These are phyloP conservation scores for Combretum micranthum DNA, from an alignment of 345 rosid species.

Conservation along the genomic window DNA sequence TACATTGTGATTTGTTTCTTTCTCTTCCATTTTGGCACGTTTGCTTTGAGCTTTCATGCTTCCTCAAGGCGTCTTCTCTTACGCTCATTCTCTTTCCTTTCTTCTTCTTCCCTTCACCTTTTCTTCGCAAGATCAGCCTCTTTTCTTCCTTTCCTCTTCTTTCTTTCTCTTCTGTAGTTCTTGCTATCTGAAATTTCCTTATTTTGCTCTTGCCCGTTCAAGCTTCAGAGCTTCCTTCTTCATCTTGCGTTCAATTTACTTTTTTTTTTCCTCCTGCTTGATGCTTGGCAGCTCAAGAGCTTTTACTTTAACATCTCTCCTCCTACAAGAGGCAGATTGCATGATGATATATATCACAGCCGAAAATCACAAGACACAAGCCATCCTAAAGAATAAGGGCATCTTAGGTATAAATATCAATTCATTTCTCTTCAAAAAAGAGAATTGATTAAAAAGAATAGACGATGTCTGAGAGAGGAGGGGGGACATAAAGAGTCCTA, in stretches of 20 bases:
- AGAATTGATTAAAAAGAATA: too few species aligned
- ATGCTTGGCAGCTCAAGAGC: conserved; percentile 78
- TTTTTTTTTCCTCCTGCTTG: conserved; percentile 78
- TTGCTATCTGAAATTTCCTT: conserved; percentile 49
- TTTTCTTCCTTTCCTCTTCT: conserved; percentile 74
- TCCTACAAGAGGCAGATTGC: conserved; percentile 28
- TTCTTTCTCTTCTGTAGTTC: conserved; percentile 67
- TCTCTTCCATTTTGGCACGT: conserved; percentile 39
- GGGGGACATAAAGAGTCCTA: too few species aligned
- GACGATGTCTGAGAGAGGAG: too few species aligned
- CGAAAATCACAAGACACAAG: background rate
- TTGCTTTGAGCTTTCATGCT: conserved; percentile 44
- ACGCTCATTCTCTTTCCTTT: conserved; percentile 58
- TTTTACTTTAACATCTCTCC: conserved; percentile 81
- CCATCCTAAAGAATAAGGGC: background rate
- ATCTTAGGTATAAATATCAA: background rate
- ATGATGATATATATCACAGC: too few species aligned
- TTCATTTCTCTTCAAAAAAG: background rate
- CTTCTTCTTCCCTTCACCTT: conserved; percentile 70
- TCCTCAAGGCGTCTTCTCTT: conserved; percentile 66
- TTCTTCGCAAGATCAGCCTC: conserved; percentile 60
- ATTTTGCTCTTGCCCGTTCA: conserved; percentile 73
- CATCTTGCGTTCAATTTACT: conserved; percentile 74
- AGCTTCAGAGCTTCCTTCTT: conserved; percentile 76
- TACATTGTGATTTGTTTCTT: conserved; percentile 33